Evolutionary conservation across 2,329 filamentous ascomycete species (phyloP).

Genomic region (Trichoderma sp.): DNA sequence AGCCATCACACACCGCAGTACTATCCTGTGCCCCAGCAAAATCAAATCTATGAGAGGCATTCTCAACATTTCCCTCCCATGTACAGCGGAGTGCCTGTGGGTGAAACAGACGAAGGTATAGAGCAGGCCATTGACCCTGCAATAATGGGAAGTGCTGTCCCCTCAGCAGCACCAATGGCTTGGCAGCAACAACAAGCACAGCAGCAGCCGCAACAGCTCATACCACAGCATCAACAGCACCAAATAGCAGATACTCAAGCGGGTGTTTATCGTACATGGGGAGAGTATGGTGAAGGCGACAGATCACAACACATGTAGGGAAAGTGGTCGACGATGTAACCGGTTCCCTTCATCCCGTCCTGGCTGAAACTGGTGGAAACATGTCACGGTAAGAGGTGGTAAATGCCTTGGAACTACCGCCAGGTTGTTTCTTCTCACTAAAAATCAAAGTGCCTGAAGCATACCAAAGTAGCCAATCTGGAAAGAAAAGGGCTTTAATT

Average conservation of each 20-base stretch:
- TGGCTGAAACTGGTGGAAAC: neutral
- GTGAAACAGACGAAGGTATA: constrained; percentile 34
- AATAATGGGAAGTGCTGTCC: constrained; percentile 35
- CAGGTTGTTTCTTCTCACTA: neutral
- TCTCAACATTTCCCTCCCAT: constrained; percentile 41
- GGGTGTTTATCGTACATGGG: constrained; percentile 25
- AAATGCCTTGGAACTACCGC: neutral
- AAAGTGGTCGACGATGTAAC: neutral
- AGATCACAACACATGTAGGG: constrained; percentile 12
- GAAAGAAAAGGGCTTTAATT: neutral
- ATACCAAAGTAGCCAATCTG: neutral
- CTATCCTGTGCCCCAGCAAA: constrained; percentile 41
- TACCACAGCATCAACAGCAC: constrained; percentile 22
- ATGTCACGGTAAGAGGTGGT: neutral
- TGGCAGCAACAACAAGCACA: constrained; percentile 43
- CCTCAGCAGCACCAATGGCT: constrained; percentile 39
- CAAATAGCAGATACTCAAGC: constrained; percentile 38
- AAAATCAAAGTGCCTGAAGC: constrained; percentile 5
- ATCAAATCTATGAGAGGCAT: constrained; percentile 44
- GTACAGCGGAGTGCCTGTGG: constrained; percentile 41
- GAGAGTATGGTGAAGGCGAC: neutral
- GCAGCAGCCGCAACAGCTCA: constrained; percentile 9
- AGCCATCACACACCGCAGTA: constrained; percentile 40
- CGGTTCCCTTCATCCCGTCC: neutral
- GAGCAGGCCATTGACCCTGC: constrained; percentile 22